Base-by-base conservation (phyloP, 805 yeast genomes). In the Torulaspora indica region DNA sequence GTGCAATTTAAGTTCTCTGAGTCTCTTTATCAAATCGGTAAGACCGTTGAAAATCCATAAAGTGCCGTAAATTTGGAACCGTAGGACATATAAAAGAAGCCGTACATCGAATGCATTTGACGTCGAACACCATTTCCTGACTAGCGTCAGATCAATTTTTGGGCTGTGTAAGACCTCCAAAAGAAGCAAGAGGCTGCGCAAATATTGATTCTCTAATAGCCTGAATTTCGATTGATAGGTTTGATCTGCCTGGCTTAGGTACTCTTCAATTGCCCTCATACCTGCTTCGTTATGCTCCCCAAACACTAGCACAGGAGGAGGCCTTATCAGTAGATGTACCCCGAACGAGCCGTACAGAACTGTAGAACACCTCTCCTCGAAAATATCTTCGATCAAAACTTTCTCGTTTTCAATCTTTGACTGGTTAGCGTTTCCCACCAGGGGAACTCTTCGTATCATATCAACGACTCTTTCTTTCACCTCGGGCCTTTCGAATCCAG, bases 1-100 rank as follows among this genome's bases (percentile, higher is more conserved):
- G 13, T 49, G 38, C 12, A 65, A 25, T 31, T 59, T 61, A 14
- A 65, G 44, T 9, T 47, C 28, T 29, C 60, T 61, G 8, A 63
- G 43, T 29, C 55, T 56, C 5, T 45, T 31, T 1, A 58, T 37
- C 9, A 57, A 48, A 9, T 45, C 46, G 9, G 49, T 31, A 14
- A 65, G 48, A 1, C 68, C 68, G 33, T 58, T 53, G 38, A 45
- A 55, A 12, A 55, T 44, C 66, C 67, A 63, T 3, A 61, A 34
- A 17, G 60, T 61, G 1, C 67, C 68, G 43, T 48, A 56, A 1
- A 58, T 36, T 13, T 53, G 38, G 17, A 58, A 50, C 6, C 49
- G 60, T 12, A 64, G 44, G 14, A 65, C 22, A 30, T 57, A 53
- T 7, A 63, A 43, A 6, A 65, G 36, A 4, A 65, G 35, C 33